These are phyloP conservation scores for Phytomonas francai DNA, from an alignment of 208 protist species.

Conservation along the genomic window DNA sequence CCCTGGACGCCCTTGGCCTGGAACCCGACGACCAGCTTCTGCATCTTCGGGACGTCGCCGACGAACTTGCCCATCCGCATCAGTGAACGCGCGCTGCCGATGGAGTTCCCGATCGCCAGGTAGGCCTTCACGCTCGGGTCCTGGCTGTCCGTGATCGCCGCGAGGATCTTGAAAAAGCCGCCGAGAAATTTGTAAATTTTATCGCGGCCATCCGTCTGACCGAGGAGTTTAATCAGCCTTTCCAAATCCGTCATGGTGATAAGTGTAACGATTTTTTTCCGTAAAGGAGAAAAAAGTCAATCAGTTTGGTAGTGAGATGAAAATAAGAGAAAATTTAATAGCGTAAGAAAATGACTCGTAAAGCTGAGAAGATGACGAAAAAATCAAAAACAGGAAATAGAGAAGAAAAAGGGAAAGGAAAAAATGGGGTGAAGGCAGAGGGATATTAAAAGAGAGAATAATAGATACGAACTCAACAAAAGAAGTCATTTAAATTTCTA, in stretches of 20 bases:
- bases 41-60: slow-evolving; percentile 81
- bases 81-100: slow-evolving; percentile 73
- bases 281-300: background rate
- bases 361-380: background rate
- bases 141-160: slow-evolving; percentile 32
- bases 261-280: slow-evolving; percentile 1
- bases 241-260: slow-evolving; percentile 64
- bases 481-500: background rate
- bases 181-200: slow-evolving; percentile 89
- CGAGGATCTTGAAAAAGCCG: slow-evolving; percentile 75
- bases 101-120: slow-evolving; percentile 52
- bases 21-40: slow-evolving; percentile 28
- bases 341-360: background rate
- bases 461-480: background rate
- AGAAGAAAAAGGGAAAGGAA: background rate
- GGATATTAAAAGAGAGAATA: background rate
- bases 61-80: slow-evolving; percentile 90
- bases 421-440: background rate
- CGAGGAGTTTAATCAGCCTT: slow-evolving; percentile 79
- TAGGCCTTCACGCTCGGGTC: slow-evolving; percentile 34
- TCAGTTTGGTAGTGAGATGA: slow-evolving; percentile 3
- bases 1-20: slow-evolving; percentile 28
- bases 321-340: too few species aligned
- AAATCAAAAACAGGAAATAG: too few species aligned
- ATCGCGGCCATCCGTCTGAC: slow-evolving; percentile 85